Evolutionary conservation across 768 basidiomycete genomes (phyloP).

Genomic region (Suillus luteus): DNA sequence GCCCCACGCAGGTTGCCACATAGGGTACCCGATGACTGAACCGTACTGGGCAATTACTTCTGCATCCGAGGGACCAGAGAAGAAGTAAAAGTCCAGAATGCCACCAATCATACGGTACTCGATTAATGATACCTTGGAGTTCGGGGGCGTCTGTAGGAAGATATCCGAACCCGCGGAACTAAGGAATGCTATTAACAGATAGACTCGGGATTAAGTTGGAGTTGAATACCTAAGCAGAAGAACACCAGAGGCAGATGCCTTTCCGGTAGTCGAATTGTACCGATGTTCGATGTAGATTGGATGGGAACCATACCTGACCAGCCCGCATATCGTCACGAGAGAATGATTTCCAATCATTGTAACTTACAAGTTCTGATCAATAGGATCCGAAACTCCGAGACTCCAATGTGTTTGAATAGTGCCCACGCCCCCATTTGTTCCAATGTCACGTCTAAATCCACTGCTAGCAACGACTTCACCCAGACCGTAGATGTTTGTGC

Average conservation of each 20-base stretch:
- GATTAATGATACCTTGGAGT: conserved; percentile 56
- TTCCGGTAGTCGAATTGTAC: conserved; percentile 49
- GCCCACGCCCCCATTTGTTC: conserved; percentile 47
- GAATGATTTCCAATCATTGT: background rate
- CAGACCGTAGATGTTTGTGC: conserved; percentile 76
- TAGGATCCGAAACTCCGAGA: conserved; percentile 59
- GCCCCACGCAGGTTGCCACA: conserved; percentile 73
- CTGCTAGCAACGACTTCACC: conserved; percentile 73
- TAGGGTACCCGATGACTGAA: conserved; percentile 63
- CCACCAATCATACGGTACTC: conserved; percentile 78
- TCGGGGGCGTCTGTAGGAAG: conserved; percentile 59
- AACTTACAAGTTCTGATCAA: conserved; percentile 68
- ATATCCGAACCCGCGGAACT: conserved; percentile 76
- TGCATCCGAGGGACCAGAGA: conserved; percentile 53
- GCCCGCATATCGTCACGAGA: background rate
- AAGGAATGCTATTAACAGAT: conserved; percentile 12
- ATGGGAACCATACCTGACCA: conserved; percentile 67
- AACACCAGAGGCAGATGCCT: conserved; percentile 70
- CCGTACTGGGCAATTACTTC: conserved; percentile 75
- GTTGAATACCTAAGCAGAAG: conserved; percentile 63
- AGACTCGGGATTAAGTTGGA: conserved; percentile 1
- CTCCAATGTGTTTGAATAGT: conserved; percentile 72
- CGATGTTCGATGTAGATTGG: conserved; percentile 75
- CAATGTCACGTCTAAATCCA: conserved; percentile 65
- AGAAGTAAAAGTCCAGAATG: conserved; percentile 79